phyloP scores from a whole-genome alignment of 352 stramenopile species.

The Plasmopara viticola region DNA sequence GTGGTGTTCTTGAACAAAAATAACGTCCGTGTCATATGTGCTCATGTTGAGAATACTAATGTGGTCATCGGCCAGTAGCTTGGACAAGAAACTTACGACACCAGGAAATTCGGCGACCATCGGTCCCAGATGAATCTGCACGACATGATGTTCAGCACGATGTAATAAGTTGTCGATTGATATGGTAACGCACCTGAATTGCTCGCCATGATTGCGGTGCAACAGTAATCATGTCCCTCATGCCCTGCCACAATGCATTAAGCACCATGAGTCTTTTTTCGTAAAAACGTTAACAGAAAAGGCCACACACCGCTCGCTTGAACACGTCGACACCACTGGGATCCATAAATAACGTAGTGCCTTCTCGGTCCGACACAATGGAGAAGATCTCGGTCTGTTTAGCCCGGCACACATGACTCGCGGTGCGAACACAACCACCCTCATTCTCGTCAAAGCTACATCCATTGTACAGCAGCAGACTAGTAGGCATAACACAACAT shows the following conservation, averaged over 20 bases:
- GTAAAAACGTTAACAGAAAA: not conserved
- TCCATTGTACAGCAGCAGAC: constrained; percentile 72
- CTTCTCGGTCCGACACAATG: constrained; percentile 69
- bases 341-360: constrained; percentile 80
- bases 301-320: constrained; percentile 46
- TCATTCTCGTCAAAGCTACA: constrained; percentile 78
- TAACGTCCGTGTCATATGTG: constrained; percentile 86
- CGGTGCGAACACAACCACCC: constrained; percentile 32
- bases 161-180: not conserved
- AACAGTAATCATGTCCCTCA: constrained; percentile 58
- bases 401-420: constrained; percentile 62
- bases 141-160: not conserved
- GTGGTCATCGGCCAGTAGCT: constrained; percentile 68
- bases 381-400: constrained; percentile 83
- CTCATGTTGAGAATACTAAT: constrained; percentile 90
- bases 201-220: constrained; percentile 72
- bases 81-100: constrained; percentile 81
- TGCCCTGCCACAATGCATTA: constrained; percentile 31
- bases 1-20: constrained; percentile 72
- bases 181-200: constrained; percentile 46
- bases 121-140: constrained; percentile 75
- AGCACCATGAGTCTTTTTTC: constrained; percentile 1
- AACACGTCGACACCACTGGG: constrained; percentile 80
- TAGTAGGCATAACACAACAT: constrained; percentile 15
- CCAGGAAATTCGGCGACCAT: constrained; percentile 84